Evolutionary conservation across 2,329 filamentous ascomycete species (phyloP).

Genomic region (Chaetomium globosum): DNA sequence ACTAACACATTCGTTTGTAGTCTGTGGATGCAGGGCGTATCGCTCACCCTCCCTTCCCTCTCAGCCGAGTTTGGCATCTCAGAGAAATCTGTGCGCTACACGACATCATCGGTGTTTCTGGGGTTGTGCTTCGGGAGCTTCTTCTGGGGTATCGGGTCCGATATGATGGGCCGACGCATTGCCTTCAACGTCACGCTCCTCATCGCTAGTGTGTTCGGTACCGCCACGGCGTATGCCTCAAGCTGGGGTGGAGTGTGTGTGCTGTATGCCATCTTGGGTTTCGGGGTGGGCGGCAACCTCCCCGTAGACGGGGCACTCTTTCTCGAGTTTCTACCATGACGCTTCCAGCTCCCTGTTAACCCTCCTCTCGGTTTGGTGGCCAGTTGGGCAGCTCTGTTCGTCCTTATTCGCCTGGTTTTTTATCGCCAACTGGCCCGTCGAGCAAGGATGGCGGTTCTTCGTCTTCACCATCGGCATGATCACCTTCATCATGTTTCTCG

Average conservation of each 20-base stretch:
- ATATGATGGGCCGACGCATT: slow-evolving; percentile 74
- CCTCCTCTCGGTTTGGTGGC: slow-evolving; percentile 85
- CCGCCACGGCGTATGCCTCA: slow-evolving; percentile 67
- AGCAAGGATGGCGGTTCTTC: slow-evolving; percentile 78
- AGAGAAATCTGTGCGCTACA: slow-evolving; percentile 74
- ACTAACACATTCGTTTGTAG: slow-evolving; percentile 43
- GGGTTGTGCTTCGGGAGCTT: slow-evolving; percentile 78
- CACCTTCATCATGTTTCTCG: slow-evolving; percentile 76
- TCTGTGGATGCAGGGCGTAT: slow-evolving; percentile 79
- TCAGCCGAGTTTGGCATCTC: slow-evolving; percentile 71
- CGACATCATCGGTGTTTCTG: slow-evolving; percentile 74
- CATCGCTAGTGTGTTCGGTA: slow-evolving; percentile 73
- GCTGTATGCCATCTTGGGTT: slow-evolving; percentile 63
- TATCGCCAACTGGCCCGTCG: slow-evolving; percentile 67
- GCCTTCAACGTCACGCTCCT: slow-evolving; percentile 82
- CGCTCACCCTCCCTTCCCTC: slow-evolving; percentile 74
- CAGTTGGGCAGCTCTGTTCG: slow-evolving; percentile 74
- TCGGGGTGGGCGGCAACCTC: slow-evolving; percentile 74
- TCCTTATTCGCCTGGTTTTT: slow-evolving; percentile 75
- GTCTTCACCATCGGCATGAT: slow-evolving; percentile 69
- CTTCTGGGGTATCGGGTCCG: slow-evolving; percentile 78
- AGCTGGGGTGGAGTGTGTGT: slow-evolving; percentile 68
- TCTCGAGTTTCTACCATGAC: slow-evolving; percentile 78
- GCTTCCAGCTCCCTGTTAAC: slow-evolving; percentile 74
- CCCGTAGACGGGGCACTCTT: slow-evolving; percentile 81